Percentiles rank a stretch among this genome's conserved stretches.
phyloP scores from a whole-genome alignment of 1,284 basidiomycete species.

The Cutaneotrichosporon cutaneum region DNA sequence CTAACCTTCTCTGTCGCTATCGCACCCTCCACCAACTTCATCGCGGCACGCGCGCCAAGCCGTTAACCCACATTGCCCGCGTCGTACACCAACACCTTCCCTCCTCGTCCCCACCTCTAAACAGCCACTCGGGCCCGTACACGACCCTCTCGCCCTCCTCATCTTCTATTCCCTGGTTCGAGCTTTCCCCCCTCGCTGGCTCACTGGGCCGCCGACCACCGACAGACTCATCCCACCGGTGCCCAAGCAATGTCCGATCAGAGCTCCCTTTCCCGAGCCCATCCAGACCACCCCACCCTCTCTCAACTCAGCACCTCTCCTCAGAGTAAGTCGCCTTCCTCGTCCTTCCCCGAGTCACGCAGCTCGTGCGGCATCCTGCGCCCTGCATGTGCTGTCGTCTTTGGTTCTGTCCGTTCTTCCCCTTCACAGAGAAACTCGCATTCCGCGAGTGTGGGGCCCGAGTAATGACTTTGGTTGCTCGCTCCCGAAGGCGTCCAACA shows the following conservation, averaged over 20 bases:
- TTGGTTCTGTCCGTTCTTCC: not conserved
- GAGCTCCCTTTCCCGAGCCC: constrained; percentile 23
- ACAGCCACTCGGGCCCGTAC: not conserved
- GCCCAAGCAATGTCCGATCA: constrained; percentile 10
- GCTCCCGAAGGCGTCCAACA: not conserved
- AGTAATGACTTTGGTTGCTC: not conserved
- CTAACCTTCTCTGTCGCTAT: not conserved
- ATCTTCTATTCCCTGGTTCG: not conserved
- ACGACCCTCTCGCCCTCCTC: not conserved
- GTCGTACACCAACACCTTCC: not conserved
- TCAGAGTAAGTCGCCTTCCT: constrained; percentile 13
- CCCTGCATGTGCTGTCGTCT: not conserved
- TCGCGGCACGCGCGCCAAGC: not conserved
- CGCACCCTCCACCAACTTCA: not conserved
- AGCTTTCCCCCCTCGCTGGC: not conserved
- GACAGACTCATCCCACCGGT: not conserved
- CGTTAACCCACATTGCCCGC: too few relatives aligned
- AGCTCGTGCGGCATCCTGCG: not conserved
- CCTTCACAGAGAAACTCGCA: not conserved
- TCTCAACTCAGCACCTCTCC: constrained; percentile 16
- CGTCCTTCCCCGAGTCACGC: not conserved
- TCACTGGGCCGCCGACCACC: not conserved
- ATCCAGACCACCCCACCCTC: constrained; percentile 26
- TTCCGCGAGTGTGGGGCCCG: not conserved
- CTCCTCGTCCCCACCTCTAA: not conserved